A percentile compares a stretch with the other conserved stretches of the same genome.
phyloP scores from a whole-genome alignment of 225 moss, liverwort and hornwort genomes.

The Climacium dendroides region DNA sequence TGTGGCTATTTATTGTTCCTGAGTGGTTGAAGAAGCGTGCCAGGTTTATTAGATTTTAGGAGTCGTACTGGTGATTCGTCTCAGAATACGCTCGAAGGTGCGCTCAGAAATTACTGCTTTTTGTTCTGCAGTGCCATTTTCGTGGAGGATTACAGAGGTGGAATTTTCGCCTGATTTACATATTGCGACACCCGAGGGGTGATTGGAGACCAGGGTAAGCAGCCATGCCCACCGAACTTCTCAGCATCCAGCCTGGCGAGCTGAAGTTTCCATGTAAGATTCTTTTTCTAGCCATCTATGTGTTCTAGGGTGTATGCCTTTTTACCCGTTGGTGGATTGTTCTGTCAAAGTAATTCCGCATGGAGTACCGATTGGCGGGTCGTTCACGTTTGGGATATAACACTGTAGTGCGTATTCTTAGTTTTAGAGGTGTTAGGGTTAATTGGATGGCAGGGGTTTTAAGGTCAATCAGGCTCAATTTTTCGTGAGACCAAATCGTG shows the following conservation, averaged over 20 bases:
- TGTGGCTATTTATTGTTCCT: not conserved
- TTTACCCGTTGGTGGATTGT: not conserved
- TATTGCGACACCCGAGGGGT: not conserved
- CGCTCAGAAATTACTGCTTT: not conserved
- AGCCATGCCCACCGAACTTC: constrained; percentile 97
- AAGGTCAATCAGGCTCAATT: not conserved
- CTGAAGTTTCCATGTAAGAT: constrained; percentile 92
- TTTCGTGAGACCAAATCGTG: not conserved
- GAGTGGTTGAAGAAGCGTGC: not conserved
- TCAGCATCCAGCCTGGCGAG: constrained; percentile 95
- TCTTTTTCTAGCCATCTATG: not conserved
- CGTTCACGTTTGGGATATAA: not conserved
- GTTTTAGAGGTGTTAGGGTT: not conserved
- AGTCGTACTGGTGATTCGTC: not conserved
- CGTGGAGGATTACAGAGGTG: not conserved
- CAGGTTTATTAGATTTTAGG: not conserved
- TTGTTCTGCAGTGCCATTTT: not conserved
- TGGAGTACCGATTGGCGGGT: not conserved
- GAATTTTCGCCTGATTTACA: not conserved
- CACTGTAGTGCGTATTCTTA: not conserved
- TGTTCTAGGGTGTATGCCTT: not conserved
- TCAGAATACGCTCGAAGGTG: not conserved
- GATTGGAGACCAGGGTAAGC: constrained; percentile 4
- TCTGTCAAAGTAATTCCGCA: not conserved
- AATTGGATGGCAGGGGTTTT: not conserved